Base-by-base conservation (phyloP, 2,329 filamentous ascomycete genomes). In the Aspergillus sp. region DNA sequence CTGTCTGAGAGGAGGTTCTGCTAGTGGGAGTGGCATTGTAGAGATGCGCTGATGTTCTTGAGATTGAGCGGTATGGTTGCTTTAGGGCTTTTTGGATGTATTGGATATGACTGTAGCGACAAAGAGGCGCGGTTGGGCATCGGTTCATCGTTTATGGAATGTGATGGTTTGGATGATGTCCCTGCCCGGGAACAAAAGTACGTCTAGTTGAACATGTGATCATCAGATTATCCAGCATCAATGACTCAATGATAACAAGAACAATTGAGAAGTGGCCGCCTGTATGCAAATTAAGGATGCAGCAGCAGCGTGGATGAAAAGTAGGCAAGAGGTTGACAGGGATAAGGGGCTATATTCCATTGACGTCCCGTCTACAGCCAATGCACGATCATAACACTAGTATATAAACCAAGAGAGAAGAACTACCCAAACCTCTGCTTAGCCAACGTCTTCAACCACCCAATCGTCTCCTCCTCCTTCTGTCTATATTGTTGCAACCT, bases 401-500 rank as follows among this genome's bases (percentile, higher is more conserved):
- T 2, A 30, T 23, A 49, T 5, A 23, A 9, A 50, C 30, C n/a
- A 39, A 41, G 2, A 21, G n/a, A 30, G n/a, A 36, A 28, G 28
- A 2, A 55, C 3, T 12, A 41, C 12, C 91, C 91, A 82, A 91
- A 97, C 64, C 91, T 84, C 78, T 91, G 86, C 78, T 84, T 89
- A 15, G 92, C 94, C 77, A 98, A 78, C 69, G 88, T 86, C 77
- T 84, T 89, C 70, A 98, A 71, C 83, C 91, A 92, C 52, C 86
- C 86, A 82, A 97, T 91, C 1, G 92, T 96, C 71, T 87, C 87
- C 64, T 92, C 89, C 77, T 98, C 94, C 75, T 92, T 91, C 69
- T 86, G 85, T 70, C 85, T 83, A 75, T 91, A 89, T 65, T 85
- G 87, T 68, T 83, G 81, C 55, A 93, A 72, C 68, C 87, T 84